A percentile compares a stretch with the other conserved stretches of the same genome.
These are phyloP conservation scores for Pestalotiopsis sp. DNA, from an alignment of 2,329 filamentous ascomycete genomes.

Conservation along the genomic window DNA sequence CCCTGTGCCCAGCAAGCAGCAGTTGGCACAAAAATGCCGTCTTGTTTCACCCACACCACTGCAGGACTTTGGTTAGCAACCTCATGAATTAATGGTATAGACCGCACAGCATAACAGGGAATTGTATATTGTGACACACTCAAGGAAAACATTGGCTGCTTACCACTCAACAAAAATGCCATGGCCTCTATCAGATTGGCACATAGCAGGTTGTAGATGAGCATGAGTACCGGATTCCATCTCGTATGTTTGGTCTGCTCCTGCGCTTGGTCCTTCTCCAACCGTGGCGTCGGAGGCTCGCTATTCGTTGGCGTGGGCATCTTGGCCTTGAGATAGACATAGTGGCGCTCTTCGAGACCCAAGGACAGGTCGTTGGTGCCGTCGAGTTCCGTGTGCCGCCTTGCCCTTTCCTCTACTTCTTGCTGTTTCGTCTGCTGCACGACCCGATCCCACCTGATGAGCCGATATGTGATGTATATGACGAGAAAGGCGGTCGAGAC, in stretches of 20 bases:
- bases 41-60: slow-evolving; percentile 9
- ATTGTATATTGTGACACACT: neutral
- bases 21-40: slow-evolving; percentile 7
- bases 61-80: neutral
- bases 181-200: slow-evolving; percentile 2
- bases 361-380: slow-evolving; percentile 8
- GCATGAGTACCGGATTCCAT: slow-evolving; percentile 10
- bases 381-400: neutral
- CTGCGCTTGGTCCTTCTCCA: neutral
- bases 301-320: neutral
- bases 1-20: slow-evolving; percentile 8
- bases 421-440: neutral
- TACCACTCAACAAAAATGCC: slow-evolving; percentile 2
- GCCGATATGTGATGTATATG: slow-evolving; percentile 8
- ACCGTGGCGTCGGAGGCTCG: slow-evolving; percentile 5
- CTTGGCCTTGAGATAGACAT: slow-evolving; percentile 2
- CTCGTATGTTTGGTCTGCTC: neutral
- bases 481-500: slow-evolving; percentile 8
- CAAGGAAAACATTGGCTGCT: too few relatives aligned
- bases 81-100: neutral
- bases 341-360: slow-evolving; percentile 9
- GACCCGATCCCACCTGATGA: slow-evolving; percentile 2
- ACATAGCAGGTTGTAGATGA: slow-evolving; percentile 10
- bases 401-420: neutral
- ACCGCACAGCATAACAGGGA: neutral